A percentile compares a stretch with the other conserved stretches of the same genome.
Conservation (phyloP, 2,329 filamentous ascomycete genomes). For the Niveomyces coronatus region DNA sequence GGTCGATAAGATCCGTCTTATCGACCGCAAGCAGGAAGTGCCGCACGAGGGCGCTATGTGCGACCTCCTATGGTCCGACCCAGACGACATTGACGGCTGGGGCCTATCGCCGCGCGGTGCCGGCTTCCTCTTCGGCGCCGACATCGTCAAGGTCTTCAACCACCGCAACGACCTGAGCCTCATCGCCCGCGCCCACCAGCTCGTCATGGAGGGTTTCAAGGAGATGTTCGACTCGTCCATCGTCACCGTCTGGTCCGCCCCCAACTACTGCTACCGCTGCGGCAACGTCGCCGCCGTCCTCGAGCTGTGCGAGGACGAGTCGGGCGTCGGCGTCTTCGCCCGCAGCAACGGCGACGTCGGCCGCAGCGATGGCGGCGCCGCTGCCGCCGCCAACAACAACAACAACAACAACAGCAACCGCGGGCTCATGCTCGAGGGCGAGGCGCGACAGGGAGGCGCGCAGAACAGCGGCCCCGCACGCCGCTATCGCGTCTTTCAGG, state of each 20-base stretch:
- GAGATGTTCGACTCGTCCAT: conserved; percentile 97
- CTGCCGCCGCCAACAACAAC: too few species aligned
- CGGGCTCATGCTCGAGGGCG: conserved; percentile 39
- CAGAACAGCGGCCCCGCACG: conserved; percentile 63
- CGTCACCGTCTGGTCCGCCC: conserved; percentile 97
- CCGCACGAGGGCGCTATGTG: conserved; percentile 99
- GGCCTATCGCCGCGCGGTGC: conserved; percentile 87
- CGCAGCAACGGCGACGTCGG: conserved; percentile 62
- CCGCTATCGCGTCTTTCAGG: conserved; percentile 90
- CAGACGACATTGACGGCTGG: conserved; percentile 97
- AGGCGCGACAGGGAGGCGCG: conserved; percentile 22
- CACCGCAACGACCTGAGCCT: conserved; percentile 85
- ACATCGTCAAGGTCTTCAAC: conserved; percentile 95
- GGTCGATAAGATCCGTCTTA: conserved; percentile 87
- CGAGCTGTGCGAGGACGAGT: conserved; percentile 80
- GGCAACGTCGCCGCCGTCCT: conserved; percentile 93
- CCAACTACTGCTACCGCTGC: conserved; percentile 94
- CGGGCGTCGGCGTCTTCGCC: conserved; percentile 59
- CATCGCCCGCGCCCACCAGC: conserved; percentile 88
- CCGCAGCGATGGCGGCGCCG: conserved; percentile 35
- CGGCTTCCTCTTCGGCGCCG: conserved; percentile 88
- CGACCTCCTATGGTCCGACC: conserved; percentile 94
- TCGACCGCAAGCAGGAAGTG: conserved; percentile 96
- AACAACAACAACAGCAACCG: conserved; percentile 18
- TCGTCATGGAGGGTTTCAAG: conserved; percentile 99